Base-by-base conservation (phyloP, 371 early-diverging fungal genomes). In the Mortierella sp. region DNA sequence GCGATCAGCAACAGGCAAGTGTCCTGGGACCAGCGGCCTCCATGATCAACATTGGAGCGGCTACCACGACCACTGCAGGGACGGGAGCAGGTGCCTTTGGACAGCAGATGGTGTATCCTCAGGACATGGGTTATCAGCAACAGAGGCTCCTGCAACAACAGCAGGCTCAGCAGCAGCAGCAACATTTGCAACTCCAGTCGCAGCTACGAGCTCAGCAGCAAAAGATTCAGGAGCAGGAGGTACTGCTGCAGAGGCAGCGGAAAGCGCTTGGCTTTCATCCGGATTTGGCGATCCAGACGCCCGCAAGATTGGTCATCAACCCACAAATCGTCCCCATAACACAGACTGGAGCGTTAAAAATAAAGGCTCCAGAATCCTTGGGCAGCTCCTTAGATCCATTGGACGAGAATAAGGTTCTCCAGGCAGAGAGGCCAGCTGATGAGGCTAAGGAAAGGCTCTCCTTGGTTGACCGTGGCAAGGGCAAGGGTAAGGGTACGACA, bases 121-220 rank as follows among this genome's bases (percentile, higher is more conserved):
- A 64, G 12, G 60, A 64, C 28, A 17, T 55, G 9, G 7, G 56
- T 4, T 56, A 50, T 15, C 60, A 65, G 26, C 60, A 71, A 19
- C 52, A 59, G 6, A 32, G 47, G 23, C 43, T 48, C 1, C 39
- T 50, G 28, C 52, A 60, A 30, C 61, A 65, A 19, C 34, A 59
- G 34, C 54, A 42, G 7, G 43, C 46, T 4, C 52, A 57, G 43
- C 62, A 62, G 23, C 57, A 63, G 31, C 47, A 58, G 19, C 54
- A 54, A 41, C 67, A 66, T 28, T 32, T 46, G 37, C 52, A 34
- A 28, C 47, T 61, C 19, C 53, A 61, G 19, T 1, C 21, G 23
- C 59, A 66, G 28, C 24, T 70, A 27, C 51, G 56, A 27, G 50
- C 54, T 9, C 64, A 71, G 34, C 71, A 71, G 19, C 39, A 64